Conservation (phyloP, 2,329 filamentous ascomycete genomes). For the Trichoderma oligosporum region DNA sequence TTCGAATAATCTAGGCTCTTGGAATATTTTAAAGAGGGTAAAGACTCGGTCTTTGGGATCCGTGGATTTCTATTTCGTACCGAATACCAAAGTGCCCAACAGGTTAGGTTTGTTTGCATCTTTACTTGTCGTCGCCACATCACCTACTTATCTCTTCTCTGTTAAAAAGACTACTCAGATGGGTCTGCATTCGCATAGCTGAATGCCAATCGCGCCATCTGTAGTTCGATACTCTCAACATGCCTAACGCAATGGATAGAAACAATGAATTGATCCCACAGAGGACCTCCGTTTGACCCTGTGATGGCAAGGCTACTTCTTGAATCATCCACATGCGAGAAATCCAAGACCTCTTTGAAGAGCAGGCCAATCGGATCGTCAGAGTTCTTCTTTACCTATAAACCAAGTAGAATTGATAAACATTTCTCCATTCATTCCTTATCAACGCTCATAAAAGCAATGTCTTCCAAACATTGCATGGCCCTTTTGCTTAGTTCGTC, state of each 20-base stretch:
- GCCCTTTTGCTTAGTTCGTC: background rate
- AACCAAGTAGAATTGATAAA: background rate
- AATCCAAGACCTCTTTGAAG: background rate
- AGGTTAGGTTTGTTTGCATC: background rate
- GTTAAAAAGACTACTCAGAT: background rate
- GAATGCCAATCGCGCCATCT: background rate
- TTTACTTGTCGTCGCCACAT: background rate
- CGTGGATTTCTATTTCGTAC: background rate
- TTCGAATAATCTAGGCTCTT: background rate
- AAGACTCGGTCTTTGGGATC: background rate
- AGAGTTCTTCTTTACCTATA: background rate
- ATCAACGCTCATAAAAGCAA: background rate
- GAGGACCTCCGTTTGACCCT: background rate
- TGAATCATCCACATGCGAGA: background rate
- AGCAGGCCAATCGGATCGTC: background rate
- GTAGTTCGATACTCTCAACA: background rate
- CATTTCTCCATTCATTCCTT: background rate
- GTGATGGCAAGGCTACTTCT: background rate
- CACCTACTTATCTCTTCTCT: background rate
- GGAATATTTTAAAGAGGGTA: background rate
- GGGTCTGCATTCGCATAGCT: background rate
- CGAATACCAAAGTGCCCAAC: background rate
- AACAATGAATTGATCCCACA: background rate
- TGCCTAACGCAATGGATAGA: background rate
- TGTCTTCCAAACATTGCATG: background rate